These are phyloP conservation scores for Cordyceps cateniannulata DNA, from an alignment of 2,329 filamentous ascomycete genomes.

Conservation along the genomic window DNA sequence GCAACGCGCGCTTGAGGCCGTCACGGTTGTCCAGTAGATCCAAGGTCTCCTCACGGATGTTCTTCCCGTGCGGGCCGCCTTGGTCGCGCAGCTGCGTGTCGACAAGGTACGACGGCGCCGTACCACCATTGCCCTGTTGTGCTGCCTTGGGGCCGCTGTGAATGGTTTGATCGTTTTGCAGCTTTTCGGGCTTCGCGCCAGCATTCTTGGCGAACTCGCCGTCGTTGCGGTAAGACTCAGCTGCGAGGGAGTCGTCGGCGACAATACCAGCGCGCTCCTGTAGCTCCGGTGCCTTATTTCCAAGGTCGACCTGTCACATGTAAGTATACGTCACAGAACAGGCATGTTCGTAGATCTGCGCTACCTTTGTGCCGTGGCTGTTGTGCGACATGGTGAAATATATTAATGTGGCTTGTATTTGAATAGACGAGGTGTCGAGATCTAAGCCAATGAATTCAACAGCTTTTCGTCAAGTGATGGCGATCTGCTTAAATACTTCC, in stretches of 20 bases:
- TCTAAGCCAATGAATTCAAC: not conserved
- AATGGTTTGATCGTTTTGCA: not conserved
- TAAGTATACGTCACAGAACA: not conserved
- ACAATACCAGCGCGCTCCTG: constrained; percentile 60
- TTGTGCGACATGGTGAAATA: not conserved
- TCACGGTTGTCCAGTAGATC: constrained; percentile 28
- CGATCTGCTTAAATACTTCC: not conserved
- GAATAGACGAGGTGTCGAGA: not conserved
- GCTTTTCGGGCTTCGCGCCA: constrained; percentile 29
- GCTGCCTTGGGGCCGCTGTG: constrained; percentile 12
- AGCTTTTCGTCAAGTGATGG: not conserved
- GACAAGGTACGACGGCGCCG: constrained; percentile 33
- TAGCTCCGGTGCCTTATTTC: constrained; percentile 41
- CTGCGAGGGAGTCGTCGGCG: constrained; percentile 65
- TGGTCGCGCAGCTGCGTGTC: constrained; percentile 26
- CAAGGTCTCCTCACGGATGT: constrained; percentile 32
- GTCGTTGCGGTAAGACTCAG: constrained; percentile 56
- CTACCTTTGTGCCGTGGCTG: constrained; percentile 2
- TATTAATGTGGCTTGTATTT: not conserved
- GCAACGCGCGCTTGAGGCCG: constrained; percentile 32
- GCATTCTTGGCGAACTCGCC: constrained; percentile 58
- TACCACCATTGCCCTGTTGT: constrained; percentile 15
- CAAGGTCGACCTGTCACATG: constrained; percentile 36
- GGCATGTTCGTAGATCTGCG: not conserved
- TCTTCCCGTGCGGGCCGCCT: constrained; percentile 37